phyloP scores from a whole-genome alignment of 129 eudicot species.

The Deinandra increscens region DNA sequence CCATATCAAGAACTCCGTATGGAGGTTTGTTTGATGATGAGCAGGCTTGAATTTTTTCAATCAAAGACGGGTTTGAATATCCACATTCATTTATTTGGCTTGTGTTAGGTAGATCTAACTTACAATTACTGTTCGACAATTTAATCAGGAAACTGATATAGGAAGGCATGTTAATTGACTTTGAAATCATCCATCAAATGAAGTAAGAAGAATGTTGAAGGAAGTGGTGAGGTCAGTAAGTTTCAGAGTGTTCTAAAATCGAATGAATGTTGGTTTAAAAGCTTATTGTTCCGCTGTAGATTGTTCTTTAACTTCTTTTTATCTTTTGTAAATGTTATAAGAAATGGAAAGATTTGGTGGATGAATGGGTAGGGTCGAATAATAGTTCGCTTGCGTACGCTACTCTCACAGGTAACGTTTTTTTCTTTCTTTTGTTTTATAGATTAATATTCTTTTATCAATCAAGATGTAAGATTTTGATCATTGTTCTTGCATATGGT shows the following conservation, averaged over 20 bases:
- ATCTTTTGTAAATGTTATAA: slow-evolving; percentile 34
- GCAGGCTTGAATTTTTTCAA: slow-evolving; percentile 45
- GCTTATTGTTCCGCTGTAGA: background rate
- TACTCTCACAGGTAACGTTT: slow-evolving; percentile 49
- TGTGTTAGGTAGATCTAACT: background rate
- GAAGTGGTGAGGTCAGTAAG: slow-evolving; percentile 67
- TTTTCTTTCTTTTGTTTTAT: background rate
- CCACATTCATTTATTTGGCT: slow-evolving; percentile 15
- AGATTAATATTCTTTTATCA: background rate
- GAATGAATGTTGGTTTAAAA: too few relatives aligned
- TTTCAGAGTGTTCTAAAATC: background rate
- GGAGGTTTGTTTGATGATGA: slow-evolving; percentile 79
- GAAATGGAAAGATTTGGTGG: slow-evolving; percentile 93
- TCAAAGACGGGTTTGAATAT: slow-evolving; percentile 80
- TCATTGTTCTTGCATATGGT: slow-evolving; percentile 57
- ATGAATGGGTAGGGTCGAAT: slow-evolving; percentile 84
- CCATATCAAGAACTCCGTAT: too few relatives aligned
- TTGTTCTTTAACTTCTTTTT: background rate
- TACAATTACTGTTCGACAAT: background rate
- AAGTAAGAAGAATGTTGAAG: slow-evolving; percentile 71
- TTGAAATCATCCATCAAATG: slow-evolving; percentile 78
- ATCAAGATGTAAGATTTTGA: background rate
- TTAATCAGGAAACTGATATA: slow-evolving; percentile 75
- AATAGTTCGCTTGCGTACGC: slow-evolving; percentile 41
- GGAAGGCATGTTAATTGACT: slow-evolving; percentile 83